Base-by-base conservation (phyloP, 2,329 filamentous ascomycete species). In the Fusarium sp. region DNA sequence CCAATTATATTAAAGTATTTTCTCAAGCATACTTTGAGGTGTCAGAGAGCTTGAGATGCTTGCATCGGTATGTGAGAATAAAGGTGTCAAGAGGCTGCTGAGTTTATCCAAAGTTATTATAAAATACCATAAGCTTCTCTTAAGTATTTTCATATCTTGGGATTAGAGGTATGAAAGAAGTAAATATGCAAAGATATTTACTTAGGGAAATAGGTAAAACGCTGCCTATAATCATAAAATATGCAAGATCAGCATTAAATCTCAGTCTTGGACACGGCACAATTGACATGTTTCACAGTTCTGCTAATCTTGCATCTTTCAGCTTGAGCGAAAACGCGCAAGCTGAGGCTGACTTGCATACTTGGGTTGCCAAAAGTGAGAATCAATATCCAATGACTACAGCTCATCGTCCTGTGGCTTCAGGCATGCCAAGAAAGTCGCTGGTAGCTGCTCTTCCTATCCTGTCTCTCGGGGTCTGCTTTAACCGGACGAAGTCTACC, bases 151-250 rank as follows among this genome's bases (percentile, higher is more conserved):
- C 7, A 22, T 1, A 14, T 26, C 13, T 15, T 10, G 16, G 31
- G 18, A 20, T 26, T 6, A 18, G 31, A 20, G 16, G 24, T 28
- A 45, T 28, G 7, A 4, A 45, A 45, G 5, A 12, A 42, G 10
- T 16, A 5, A 38, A 16, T 13, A 7, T 15, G 24, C 16, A 5
- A n/a, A 16, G 18, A 28, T 0, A 13, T 15, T 0, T n/a, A 15
- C 22, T 39, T n/a, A 15, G 13, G 4, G 0, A 15, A 1, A n/a
- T 39, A 0, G 0, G 15, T 39, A 1, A 15, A 3, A 15, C 15
- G 7, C 38, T 5, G 2, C 38, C 22, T 11, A 24, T 11, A 2
- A 16, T 41, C 4, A 24, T 41, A 1, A 24, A 41, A 16, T 3
- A 16, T 41, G 14, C 39, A 24, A 4, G 14, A 24, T 16, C 22